Evolutionary conservation across 768 basidiomycete genomes (phyloP), one percentile per base, ranked within the genome.

Genomic region (Phaffia tasmanica): DNA sequence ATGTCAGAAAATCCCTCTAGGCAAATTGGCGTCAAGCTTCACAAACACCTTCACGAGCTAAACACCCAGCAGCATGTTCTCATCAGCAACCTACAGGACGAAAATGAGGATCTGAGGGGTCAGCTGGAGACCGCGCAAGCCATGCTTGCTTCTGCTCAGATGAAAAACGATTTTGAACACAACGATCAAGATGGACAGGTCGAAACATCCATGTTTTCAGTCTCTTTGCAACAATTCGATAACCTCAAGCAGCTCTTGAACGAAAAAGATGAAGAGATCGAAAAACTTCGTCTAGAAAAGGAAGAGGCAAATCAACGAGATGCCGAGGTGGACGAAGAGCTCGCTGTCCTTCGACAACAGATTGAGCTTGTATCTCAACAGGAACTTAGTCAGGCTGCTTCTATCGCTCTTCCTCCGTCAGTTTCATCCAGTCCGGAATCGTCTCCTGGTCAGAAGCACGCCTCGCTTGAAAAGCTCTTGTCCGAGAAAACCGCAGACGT

Each of bases 1-100:
- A 69, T 29, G 55, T 70, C 56, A 16, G 65, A 51, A 9, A 87
- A 87, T 18, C 83, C 86, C 57, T 81, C 81, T 7, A 79, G 86
- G 32, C 91, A 91, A 76, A 89, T 93, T 74, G 87, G 87, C 2
- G 81, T 82, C 21, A 94, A 91, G 76, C 76, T 94, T 70, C 93
- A 94, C 68, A 80, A 81, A 15, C 93, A 94, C 74, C 75, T 94
- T 72, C 88, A 93, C 76, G 85, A 86, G 14, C 79, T 94, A 60
- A 94, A 94, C 75, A 79, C 85, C 54, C 81, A 86, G 61, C 66
- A 62, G 27, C 60, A 67, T 21, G 30, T 62, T n/a, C 61, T 53
- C n/a, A 67, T 62, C 30, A 46, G 42, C 32, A 63, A 54, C 16
- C 66, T 67, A 11, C 60, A 67, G 48, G 66, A 67, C 19, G 66